phyloP scores from a whole-genome alignment of 495 filamentous ascomycete species.

The Talaromyces liani region DNA sequence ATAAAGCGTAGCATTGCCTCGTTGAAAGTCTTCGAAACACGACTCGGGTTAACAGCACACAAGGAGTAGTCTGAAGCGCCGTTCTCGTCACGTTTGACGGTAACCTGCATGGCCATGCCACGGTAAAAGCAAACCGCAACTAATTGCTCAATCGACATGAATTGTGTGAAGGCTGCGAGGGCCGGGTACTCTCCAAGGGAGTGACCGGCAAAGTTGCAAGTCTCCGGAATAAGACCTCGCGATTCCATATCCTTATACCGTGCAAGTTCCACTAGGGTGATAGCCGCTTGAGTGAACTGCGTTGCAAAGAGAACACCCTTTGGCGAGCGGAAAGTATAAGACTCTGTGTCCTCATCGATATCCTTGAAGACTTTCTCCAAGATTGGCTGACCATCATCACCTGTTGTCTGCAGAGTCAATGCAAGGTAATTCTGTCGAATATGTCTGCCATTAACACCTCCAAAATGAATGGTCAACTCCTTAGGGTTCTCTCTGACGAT shows the following conservation, averaged over 20 bases:
- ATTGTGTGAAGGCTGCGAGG: conserved; percentile 19
- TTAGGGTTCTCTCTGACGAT: conserved; percentile 35
- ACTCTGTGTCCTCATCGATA: conserved; percentile 17
- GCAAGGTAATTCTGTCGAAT: conserved; percentile 31
- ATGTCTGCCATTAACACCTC: conserved; percentile 23
- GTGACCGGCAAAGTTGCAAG: conserved; percentile 29
- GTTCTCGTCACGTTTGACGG: conserved; percentile 21
- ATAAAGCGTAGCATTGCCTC: conserved; percentile 15
- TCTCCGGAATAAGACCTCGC: conserved; percentile 20
- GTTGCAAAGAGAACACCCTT: conserved; percentile 30
- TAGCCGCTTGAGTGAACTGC: conserved; percentile 35
- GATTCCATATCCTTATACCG: conserved; percentile 22
- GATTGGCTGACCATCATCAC: conserved; percentile 9
- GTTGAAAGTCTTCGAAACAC: conserved; percentile 23
- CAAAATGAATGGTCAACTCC: conserved; percentile 32
- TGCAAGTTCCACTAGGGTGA: conserved; percentile 30
- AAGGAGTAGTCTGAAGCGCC: conserved; percentile 28
- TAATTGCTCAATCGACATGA: conserved; percentile 21
- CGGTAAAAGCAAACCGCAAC: conserved; percentile 33
- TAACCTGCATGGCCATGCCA: conserved; percentile 33
- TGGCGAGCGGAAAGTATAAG: conserved; percentile 25
- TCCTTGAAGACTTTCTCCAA: conserved; percentile 15
- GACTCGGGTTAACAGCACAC: conserved; percentile 32
- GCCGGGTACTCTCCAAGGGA: conserved; percentile 36
- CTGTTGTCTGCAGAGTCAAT: conserved; percentile 10